Evolutionary conservation across 1,139 yeast genomes (phyloP).

Genomic region (Debaryomyces fabryi): DNA sequence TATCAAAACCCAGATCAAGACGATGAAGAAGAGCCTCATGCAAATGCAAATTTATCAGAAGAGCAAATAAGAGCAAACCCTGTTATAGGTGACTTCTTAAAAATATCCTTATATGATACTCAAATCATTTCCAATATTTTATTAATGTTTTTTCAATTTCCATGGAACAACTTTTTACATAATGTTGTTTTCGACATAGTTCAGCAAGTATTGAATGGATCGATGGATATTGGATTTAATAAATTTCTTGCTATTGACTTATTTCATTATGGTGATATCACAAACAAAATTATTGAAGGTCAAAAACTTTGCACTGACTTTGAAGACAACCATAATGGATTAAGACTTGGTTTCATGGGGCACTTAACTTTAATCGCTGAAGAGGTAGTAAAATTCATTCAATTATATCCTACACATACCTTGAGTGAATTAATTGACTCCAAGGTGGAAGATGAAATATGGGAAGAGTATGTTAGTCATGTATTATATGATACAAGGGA

Average conservation of each 20-base stretch:
- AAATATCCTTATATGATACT: constrained; percentile 82
- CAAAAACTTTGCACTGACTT: constrained; percentile 75
- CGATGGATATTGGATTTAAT: constrained; percentile 89
- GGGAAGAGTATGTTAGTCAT: constrained; percentile 86
- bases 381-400: constrained; percentile 93
- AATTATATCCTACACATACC: constrained; percentile 64
- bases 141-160: constrained; percentile 85
- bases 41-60: constrained; percentile 61
- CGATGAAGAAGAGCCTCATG: constrained; percentile 47
- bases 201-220: constrained; percentile 93
- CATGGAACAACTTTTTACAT: constrained; percentile 97
- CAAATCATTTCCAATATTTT: constrained; percentile 77
- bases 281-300: constrained; percentile 79
- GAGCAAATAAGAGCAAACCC: constrained; percentile 65
- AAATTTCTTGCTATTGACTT: constrained; percentile 85
- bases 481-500: constrained; percentile 87
- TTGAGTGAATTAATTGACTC: constrained; percentile 62
- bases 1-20: constrained; percentile 28
- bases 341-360: constrained; percentile 95
- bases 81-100: constrained; percentile 87
- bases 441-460: constrained; percentile 60
- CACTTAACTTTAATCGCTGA: constrained; percentile 94
- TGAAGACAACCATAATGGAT: constrained; percentile 59
- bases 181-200: constrained; percentile 97
- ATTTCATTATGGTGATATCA: constrained; percentile 77